A percentile compares a stretch with the other conserved stretches of the same genome.
Conservation (phyloP, 2,329 filamentous ascomycete species). For the Trichoderma breve region DNA sequence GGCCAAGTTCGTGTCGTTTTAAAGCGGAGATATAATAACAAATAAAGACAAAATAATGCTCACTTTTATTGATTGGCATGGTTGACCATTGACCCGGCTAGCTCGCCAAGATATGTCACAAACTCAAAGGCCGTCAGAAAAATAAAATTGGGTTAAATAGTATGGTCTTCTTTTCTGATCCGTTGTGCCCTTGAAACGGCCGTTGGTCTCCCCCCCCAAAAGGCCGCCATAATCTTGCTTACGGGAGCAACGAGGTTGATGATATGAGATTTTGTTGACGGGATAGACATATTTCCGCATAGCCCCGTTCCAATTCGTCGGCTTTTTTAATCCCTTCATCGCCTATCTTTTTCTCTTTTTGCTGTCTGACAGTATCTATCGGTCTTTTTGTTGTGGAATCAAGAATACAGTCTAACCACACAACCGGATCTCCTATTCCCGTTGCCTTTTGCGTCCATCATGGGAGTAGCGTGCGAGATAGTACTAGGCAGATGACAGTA, state of each 20-base stretch:
- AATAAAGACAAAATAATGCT: not conserved
- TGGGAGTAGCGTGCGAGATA: not conserved
- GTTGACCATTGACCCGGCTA: not conserved
- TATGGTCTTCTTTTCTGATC: not conserved
- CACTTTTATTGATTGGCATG: not conserved
- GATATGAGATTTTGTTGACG: not conserved
- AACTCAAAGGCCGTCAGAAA: not conserved
- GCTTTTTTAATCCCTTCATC: not conserved
- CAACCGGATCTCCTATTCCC: not conserved
- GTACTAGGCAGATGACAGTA: not conserved
- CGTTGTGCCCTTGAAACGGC: not conserved
- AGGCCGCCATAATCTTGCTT: not conserved
- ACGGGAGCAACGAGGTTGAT: not conserved
- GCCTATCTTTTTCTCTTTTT: not conserved
- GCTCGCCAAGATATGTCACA: not conserved
- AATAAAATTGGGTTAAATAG: not conserved
- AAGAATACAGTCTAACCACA: not conserved
- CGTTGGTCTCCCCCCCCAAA: not conserved
- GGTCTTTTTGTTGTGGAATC: not conserved
- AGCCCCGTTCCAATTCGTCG: not conserved
- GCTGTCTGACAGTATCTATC: not conserved
- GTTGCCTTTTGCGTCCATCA: not conserved
- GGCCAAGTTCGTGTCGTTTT: not conserved
- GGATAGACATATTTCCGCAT: not conserved
- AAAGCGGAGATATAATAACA: not conserved